phyloP scores from a whole-genome alignment of 2,329 filamentous ascomycete species.

The Ceratocystis cubensis region DNA sequence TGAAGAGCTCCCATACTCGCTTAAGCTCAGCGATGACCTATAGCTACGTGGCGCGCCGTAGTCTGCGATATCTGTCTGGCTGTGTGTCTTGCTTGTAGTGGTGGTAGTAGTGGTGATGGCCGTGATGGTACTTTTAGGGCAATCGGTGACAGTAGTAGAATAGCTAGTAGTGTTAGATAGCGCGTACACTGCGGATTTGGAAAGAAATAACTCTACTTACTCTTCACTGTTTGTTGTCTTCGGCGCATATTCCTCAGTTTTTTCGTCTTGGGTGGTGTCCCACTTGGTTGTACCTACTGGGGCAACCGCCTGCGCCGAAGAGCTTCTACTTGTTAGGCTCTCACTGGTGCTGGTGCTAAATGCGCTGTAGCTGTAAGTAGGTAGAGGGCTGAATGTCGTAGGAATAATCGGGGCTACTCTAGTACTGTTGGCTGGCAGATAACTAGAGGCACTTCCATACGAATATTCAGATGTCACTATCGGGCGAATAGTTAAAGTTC shows the following conservation, averaged over 20 bases:
- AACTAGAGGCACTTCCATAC: not conserved
- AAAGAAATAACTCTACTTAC: conserved; percentile 4
- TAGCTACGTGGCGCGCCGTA: conserved; percentile 9
- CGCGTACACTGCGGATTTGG: not conserved
- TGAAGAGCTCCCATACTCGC: not conserved
- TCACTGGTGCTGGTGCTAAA: not conserved
- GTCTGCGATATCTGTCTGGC: not conserved
- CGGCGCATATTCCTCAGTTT: not conserved
- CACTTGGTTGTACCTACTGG: not conserved
- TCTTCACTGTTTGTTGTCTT: not conserved
- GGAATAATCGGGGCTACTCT: not conserved
- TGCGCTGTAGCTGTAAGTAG: conserved; percentile 4
- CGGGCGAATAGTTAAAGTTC: conserved; percentile 6
- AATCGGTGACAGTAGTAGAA: conserved; percentile 14
- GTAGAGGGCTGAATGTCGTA: conserved; percentile 11
- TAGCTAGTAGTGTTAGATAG: conserved; percentile 1
- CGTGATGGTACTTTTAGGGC: not conserved
- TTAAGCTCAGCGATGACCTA: not conserved
- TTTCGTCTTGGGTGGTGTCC: not conserved
- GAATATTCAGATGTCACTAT: not conserved
- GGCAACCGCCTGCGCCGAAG: not conserved
- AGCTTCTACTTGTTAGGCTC: not conserved
- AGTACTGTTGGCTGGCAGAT: not conserved
- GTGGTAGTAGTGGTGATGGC: not conserved
- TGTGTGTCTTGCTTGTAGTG: not conserved